Base-by-base conservation (phyloP, 2,329 filamentous ascomycete genomes). In the Fragosphaeria purpurea region DNA sequence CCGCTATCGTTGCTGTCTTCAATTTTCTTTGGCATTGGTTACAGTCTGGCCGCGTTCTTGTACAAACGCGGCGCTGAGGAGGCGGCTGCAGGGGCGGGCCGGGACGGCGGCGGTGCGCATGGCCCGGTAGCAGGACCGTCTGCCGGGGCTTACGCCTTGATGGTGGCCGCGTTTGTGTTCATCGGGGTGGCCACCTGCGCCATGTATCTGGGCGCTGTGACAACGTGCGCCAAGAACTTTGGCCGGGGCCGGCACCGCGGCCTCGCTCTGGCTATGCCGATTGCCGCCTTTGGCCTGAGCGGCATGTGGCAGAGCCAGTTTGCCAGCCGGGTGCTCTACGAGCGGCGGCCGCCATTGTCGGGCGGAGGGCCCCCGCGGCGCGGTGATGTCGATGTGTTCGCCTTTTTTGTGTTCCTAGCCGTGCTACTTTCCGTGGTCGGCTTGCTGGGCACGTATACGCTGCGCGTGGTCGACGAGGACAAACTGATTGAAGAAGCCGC, bases 211-310 rank as follows among this genome's bases (percentile, higher is more conserved):
- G 79, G 83, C 47, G 85, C 88, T 2, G 85, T 98, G n/a, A 91
- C 91, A 6, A 95, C 91, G 0, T 95, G 89, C 62, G 93, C 93
- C 38, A 98, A 98, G 80, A 98, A 97, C 69, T 98, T 97, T 68
- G 90, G 90, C 46, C 82, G 85, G 54, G 88, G 89, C 4, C 86
- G 84, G 61, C 84, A 94, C 61, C 85, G 91, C 60, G 93, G 93
- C 0, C 70, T 98, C 47, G 91, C 94, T 53, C 75, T 98, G 50
- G 90, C 91, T 1, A 76, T 88, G 53, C 93, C 93, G 1, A 96
- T 97, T 64, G 88, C 93, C 0, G 85, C 87, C 6, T 95, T 96
- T 64, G 93, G 93, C 0, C 67, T 98, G 51, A 95, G 90, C 62
- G 89, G 90, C 45, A 91, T 98, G 85, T 95, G 93, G 86, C 77